These are phyloP conservation scores for Schizothecium vesticola DNA, from an alignment of 495 filamentous ascomycete genomes.

Conservation along the genomic window DNA sequence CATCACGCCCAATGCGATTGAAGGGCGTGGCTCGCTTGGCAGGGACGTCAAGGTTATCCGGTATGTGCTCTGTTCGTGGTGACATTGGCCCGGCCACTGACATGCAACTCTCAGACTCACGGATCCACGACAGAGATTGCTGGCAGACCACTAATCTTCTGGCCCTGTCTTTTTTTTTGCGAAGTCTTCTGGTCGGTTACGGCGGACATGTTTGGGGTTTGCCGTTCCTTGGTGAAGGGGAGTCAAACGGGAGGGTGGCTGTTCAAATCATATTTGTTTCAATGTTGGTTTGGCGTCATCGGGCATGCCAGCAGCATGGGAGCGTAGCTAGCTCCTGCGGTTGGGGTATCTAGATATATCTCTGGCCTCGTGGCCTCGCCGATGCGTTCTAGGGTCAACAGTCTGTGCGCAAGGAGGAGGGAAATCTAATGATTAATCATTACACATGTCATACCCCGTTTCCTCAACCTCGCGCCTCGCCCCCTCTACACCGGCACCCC, in stretches of 20 bases:
- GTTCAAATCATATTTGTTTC: neutral
- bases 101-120: slow-evolving; percentile 37
- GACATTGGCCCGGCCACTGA: neutral
- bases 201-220: neutral
- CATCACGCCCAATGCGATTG: slow-evolving; percentile 89
- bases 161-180: neutral
- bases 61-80: slow-evolving; percentile 41
- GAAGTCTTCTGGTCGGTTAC: neutral
- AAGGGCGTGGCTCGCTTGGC: slow-evolving; percentile 58
- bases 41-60: slow-evolving; percentile 81
- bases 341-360: neutral
- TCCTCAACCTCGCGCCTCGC: neutral
- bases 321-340: neutral
- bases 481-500: slow-evolving; percentile 50
- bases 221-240: neutral
- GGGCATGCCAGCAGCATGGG: neutral
- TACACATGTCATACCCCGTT: neutral
- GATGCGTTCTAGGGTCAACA: neutral
- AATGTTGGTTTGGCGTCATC: neutral
- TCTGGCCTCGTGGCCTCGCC: neutral
- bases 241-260: neutral
- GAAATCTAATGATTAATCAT: neutral
- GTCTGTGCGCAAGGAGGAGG: neutral
- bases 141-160: slow-evolving; percentile 32
- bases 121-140: slow-evolving; percentile 53